Conservation (phyloP, 768 basidiomycete species). For the Dioszegia aurantiaca region DNA sequence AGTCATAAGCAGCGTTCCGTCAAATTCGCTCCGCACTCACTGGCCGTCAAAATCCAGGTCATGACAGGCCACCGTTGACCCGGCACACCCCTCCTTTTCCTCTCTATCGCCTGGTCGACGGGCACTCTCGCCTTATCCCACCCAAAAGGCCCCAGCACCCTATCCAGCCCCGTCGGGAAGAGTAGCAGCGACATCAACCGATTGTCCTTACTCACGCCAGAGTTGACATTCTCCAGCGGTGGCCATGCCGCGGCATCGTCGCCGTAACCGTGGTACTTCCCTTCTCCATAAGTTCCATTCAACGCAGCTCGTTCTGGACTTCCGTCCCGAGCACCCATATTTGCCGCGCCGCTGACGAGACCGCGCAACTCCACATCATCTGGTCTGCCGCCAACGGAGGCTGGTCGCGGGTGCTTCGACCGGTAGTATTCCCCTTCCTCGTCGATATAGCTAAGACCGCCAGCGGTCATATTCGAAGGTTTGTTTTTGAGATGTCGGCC, state of each 20-base stretch:
- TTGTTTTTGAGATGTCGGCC: constrained; percentile 10
- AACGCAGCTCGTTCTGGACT: constrained; percentile 1
- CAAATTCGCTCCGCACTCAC: constrained; percentile 56
- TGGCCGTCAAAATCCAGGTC: constrained; percentile 58
- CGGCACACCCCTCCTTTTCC: constrained; percentile 80
- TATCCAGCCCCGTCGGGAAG: constrained; percentile 42
- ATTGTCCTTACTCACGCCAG: constrained; percentile 1
- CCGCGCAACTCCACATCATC: constrained; percentile 33
- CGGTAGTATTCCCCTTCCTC: constrained; percentile 41
- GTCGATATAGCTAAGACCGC: constrained; percentile 41
- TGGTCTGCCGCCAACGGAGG: constrained; percentile 2
- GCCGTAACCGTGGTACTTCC: constrained; percentile 29
- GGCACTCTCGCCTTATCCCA: constrained; percentile 34
- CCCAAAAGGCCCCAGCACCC: constrained; percentile 33
- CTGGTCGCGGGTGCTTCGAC: constrained; percentile 25
- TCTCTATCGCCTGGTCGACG: constrained; percentile 72
- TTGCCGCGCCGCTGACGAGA: constrained; percentile 24
- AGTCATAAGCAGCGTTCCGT: not conserved
- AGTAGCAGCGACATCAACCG: constrained; percentile 27
- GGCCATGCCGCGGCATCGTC: constrained; percentile 31
- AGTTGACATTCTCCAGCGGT: constrained; percentile 7
- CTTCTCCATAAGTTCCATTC: constrained; percentile 10
- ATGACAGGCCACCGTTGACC: constrained; percentile 75
- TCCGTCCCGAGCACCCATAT: constrained; percentile 15
- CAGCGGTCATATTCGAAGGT: constrained; percentile 17